These are phyloP conservation scores for Kernera saxatilis DNA, from an alignment of 345 rosid genomes.

Conservation along the genomic window DNA sequence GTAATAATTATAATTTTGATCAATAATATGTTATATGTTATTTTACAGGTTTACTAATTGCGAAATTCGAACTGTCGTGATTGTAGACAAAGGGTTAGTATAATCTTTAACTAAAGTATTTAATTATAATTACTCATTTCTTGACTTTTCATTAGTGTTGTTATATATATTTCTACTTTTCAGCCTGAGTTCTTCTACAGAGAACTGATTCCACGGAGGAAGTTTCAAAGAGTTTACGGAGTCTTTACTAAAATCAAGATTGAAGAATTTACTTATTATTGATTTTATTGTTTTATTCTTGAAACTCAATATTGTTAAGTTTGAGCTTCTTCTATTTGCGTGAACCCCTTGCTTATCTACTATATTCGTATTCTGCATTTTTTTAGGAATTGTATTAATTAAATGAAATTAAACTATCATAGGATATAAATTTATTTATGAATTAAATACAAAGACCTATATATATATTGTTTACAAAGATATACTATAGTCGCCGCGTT, in stretches of 20 bases:
- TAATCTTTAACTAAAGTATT: not conserved
- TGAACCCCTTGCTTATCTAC: not conserved
- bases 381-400: not conserved
- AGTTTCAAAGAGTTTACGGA: not conserved
- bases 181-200: slow-evolving; percentile 7
- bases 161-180: not conserved
- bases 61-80: slow-evolving; percentile 31
- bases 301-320: not conserved
- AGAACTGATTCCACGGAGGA: slow-evolving; percentile 11
- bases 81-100: slow-evolving; percentile 34
- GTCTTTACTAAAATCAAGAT: not conserved
- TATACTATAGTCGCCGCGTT: not conserved
- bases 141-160: not conserved
- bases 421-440: not conserved
- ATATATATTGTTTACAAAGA: not conserved
- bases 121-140: not conserved
- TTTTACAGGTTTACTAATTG: slow-evolving; percentile 29
- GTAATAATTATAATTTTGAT: not conserved
- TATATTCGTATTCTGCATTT: not conserved
- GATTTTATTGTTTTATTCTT: slow-evolving; percentile 18
- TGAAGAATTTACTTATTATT: not conserved
- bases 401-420: not conserved
- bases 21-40: not conserved
- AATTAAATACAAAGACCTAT: not conserved
- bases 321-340: not conserved